phyloP scores from a whole-genome alignment of 2,329 filamentous ascomycete genomes.

The Hypoxylon sp. region DNA sequence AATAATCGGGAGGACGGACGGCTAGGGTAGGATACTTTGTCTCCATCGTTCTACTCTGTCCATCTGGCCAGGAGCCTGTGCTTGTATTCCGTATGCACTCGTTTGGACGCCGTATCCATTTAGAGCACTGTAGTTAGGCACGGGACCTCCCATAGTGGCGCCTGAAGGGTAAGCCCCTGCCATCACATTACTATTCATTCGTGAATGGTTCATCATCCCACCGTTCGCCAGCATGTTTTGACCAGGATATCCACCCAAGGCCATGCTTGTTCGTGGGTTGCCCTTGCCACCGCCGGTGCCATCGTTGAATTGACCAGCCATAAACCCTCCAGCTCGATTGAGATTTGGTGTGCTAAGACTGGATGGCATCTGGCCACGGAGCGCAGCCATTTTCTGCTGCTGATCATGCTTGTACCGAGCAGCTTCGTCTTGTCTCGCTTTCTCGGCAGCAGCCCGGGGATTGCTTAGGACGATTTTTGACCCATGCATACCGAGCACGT shows the following conservation, averaged over 20 bases:
- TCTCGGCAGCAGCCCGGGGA: constrained; percentile 53
- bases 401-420: constrained; percentile 52
- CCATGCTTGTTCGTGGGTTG: constrained; percentile 38
- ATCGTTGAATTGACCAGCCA: constrained; percentile 64
- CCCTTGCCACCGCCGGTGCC: constrained; percentile 54
- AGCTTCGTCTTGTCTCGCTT: constrained; percentile 53
- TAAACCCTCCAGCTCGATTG: constrained; percentile 56
- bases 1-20: no score
- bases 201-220: constrained; percentile 26
- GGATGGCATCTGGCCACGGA: constrained; percentile 60
- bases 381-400: constrained; percentile 58
- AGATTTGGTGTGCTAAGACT: constrained; percentile 47
- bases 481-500: constrained; percentile 61
- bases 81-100: constrained; percentile 36
- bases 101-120: constrained; percentile 31
- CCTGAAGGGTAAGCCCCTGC: constrained; percentile 37
- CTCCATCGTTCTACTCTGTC: constrained; percentile 48
- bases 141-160: constrained; percentile 25
- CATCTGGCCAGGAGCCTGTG: constrained; percentile 44
- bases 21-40: constrained; percentile 45
- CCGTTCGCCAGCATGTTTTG: constrained; percentile 1
- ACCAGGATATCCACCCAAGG: constrained; percentile 27
- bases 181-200: constrained; percentile 33
- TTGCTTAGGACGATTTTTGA: constrained; percentile 49
- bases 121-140: constrained; percentile 30